Conservation (phyloP, 495 filamentous ascomycete genomes). For the Penicillium coffeae region DNA sequence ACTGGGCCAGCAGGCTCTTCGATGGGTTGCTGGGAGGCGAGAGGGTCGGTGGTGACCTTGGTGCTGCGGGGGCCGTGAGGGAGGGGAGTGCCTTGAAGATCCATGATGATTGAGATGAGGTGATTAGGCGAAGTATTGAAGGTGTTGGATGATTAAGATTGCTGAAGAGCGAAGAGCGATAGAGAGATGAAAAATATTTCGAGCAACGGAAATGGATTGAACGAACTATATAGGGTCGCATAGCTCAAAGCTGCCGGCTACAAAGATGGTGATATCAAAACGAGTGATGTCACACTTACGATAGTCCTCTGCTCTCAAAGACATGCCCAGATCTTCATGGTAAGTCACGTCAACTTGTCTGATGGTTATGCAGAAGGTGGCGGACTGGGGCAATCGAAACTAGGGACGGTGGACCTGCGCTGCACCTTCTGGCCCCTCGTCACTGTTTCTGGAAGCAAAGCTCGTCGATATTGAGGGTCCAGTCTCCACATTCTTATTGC, state of each 20-base stretch:
- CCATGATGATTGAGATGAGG: constrained; percentile 30
- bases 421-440: constrained; percentile 1
- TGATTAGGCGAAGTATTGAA: not conserved
- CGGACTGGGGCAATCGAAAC: constrained; percentile 15
- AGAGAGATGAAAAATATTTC: constrained; percentile 2
- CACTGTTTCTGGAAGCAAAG: constrained; percentile 7
- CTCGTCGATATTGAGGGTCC: not conserved
- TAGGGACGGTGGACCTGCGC: constrained; percentile 11
- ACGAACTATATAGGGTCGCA: constrained; percentile 21
- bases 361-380: constrained; percentile 13
- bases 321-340: not conserved
- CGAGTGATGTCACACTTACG: constrained; percentile 41
- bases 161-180: not conserved
- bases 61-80: constrained; percentile 33
- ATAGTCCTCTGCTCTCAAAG: not conserved
- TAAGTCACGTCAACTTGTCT: constrained; percentile 25
- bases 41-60: constrained; percentile 52
- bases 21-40: constrained; percentile 36
- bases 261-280: constrained; percentile 2
- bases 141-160: not conserved
- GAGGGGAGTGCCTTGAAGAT: constrained; percentile 47
- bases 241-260: not conserved
- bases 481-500: constrained; percentile 14
- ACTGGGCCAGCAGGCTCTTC: constrained; percentile 54
- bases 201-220: not conserved